Evolutionary conservation across 2,329 filamentous ascomycete species (phyloP), one percentile per base, ranked within the genome.

Genomic region (Taxawa tesnikishii): DNA sequence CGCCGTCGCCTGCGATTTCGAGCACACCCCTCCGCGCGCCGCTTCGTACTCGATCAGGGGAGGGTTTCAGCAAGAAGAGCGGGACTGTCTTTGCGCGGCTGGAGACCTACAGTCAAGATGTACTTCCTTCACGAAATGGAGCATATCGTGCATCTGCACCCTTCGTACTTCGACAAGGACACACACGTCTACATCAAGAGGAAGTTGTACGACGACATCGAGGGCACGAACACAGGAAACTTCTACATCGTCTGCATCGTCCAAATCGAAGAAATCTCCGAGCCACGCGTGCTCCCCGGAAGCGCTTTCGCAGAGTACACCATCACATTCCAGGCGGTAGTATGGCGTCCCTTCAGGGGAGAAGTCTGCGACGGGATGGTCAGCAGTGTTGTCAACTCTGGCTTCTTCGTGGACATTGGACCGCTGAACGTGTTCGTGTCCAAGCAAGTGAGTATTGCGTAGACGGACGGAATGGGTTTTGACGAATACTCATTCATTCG

Each of bases 231-330:
- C 59, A 90, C 85, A 3, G 90, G 90, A 37, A 84, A 83, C 55
- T 94, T 93, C 67, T 96, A 90, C 59, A 92, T 98, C 53, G 90
- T 98, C 48, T 90, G 85, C 52, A 92, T 98, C 50, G 88, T 98
- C 75, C 87, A 94, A 58, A 83, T 87, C 29, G 87, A 92, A 49
- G 83, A 94, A 46, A 88, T 96, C 49, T 92, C 84, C 11, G 85
- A 94, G 51, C 51, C 53, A 9, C 79, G 84, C 46, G 88, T 98
- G 40, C 72, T 94, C 35, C 88, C 90, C 3, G 83, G 88, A 6
- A 93, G 81, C 40, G 90, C 87, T 7, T 70, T 92, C 44, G 88
- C 90, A 13, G 84, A 94, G 59, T 98, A 94, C 54, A 93, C 83
- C 1, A 85, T 98, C 29, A 77, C 82, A 48, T 98, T 94, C 56